Evolutionary conservation across 352 stramenopile species (phyloP).

Genomic region (Phytophthora pseudosyringae): DNA sequence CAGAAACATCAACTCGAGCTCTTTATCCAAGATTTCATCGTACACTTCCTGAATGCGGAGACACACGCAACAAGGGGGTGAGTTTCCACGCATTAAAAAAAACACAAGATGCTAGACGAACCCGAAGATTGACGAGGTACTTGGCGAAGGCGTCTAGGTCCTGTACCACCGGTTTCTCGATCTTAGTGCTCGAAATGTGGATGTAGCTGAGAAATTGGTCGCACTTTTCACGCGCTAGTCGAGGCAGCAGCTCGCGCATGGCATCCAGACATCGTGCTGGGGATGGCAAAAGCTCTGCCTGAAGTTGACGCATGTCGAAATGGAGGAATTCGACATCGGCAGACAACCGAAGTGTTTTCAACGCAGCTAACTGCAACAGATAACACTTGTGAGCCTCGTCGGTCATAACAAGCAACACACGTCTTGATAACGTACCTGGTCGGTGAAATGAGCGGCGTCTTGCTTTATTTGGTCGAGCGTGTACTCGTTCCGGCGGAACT

Average conservation of each 20-base stretch:
- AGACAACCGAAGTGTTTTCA: slow-evolving; percentile 27
- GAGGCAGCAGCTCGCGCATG: slow-evolving; percentile 48
- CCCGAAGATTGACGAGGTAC: slow-evolving; percentile 64
- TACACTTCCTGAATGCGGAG: slow-evolving; percentile 46
- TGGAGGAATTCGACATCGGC: slow-evolving; percentile 51
- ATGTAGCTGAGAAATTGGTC: slow-evolving; percentile 55
- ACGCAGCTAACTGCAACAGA: slow-evolving; percentile 17
- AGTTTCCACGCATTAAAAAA: too few relatives aligned
- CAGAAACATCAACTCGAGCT: slow-evolving; percentile 56
- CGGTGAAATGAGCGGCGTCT: slow-evolving; percentile 43
- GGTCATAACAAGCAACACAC: too few relatives aligned
- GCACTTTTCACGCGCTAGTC: slow-evolving; percentile 53
- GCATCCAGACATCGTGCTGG: slow-evolving; percentile 46
- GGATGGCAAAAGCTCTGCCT: slow-evolving; percentile 47
- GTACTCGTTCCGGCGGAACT: slow-evolving; percentile 57
- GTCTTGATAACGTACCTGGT: slow-evolving; percentile 39
- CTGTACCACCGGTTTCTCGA: slow-evolving; percentile 48
- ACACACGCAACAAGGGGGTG: neutral
- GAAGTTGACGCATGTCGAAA: slow-evolving; percentile 49
- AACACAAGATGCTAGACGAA: slow-evolving; percentile 11
- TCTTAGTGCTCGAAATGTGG: slow-evolving; percentile 40
- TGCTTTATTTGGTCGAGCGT: slow-evolving; percentile 46
- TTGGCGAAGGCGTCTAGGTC: slow-evolving; percentile 50
- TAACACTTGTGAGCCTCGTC: too few relatives aligned
- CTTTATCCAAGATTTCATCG: slow-evolving; percentile 51